Conservation (phyloP, 352 stramenopile genomes). For the Pythium brassicae region DNA sequence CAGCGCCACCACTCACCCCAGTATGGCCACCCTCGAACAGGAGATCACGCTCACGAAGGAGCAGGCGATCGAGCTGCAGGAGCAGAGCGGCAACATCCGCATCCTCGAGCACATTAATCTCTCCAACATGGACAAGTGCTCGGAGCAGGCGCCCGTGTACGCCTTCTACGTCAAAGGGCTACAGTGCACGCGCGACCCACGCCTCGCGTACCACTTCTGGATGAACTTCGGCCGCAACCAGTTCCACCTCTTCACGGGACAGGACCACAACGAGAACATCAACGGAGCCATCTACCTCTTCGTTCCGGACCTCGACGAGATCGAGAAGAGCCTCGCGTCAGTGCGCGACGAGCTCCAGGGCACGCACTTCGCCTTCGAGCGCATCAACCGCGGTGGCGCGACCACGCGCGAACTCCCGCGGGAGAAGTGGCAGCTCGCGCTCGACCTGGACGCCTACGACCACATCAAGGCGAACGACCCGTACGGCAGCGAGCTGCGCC, state of each 20-base stretch:
- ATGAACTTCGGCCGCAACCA: constrained; percentile 67
- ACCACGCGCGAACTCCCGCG: constrained; percentile 47
- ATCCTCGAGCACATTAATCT: constrained; percentile 75
- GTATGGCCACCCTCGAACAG: constrained; percentile 21
- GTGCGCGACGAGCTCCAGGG: constrained; percentile 44
- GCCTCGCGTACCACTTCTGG: constrained; percentile 65
- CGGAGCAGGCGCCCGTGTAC: constrained; percentile 34
- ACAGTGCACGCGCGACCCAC: constrained; percentile 57
- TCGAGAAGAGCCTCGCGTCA: constrained; percentile 42
- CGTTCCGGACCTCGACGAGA: constrained; percentile 47
- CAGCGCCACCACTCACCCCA: neutral
- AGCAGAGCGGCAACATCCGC: constrained; percentile 57
- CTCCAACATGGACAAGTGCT: constrained; percentile 51
- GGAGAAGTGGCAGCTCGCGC: constrained; percentile 48
- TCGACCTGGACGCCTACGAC: constrained; percentile 45
- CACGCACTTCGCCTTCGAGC: constrained; percentile 47
- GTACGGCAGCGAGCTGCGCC: constrained; percentile 52
- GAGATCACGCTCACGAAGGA: constrained; percentile 41
- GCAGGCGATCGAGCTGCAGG: constrained; percentile 43
- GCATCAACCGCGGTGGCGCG: constrained; percentile 43
- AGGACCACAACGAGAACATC: constrained; percentile 55
- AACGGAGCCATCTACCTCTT: constrained; percentile 57
- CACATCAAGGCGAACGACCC: constrained; percentile 60
- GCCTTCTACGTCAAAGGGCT: constrained; percentile 67
- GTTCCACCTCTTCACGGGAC: constrained; percentile 67